phyloP scores from a whole-genome alignment of 208 protist species.

The Leishmania guyanensis region DNA sequence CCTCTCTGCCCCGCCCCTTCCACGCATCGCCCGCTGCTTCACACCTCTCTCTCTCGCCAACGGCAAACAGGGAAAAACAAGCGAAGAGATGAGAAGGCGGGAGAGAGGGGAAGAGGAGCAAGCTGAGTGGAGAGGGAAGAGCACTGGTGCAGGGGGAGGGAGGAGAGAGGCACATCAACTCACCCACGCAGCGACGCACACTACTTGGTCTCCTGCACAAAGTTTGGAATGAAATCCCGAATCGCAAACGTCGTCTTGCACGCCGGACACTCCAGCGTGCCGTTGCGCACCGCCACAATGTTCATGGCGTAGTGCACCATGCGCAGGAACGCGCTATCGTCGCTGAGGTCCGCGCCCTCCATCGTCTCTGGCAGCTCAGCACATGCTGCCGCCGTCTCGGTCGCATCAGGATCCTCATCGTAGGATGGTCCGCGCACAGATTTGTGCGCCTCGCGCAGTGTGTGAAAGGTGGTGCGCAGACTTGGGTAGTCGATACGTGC shows the following conservation, averaged over 20 bases:
- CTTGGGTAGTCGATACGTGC: conserved; percentile 79
- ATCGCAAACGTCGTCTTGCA: conserved; percentile 73
- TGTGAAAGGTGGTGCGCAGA: conserved; percentile 57
- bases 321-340: conserved; percentile 56
- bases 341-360: conserved; percentile 60
- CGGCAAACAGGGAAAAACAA: not conserved
- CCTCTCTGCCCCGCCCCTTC: not conserved
- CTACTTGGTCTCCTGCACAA: conserved; percentile 58
- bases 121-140: too few relatives aligned
- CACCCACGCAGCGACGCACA: not conserved
- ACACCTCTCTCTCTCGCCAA: not conserved
- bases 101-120: not conserved
- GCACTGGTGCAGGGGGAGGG: not conserved
- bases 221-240: conserved; percentile 88
- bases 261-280: conserved; percentile 60
- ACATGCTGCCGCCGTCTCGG: conserved; percentile 1
- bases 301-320: conserved; percentile 73
- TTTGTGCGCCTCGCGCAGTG: conserved; percentile 39
- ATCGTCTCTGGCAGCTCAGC: conserved; percentile 48
- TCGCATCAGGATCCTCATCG: not conserved
- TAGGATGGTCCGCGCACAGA: conserved; percentile 15
- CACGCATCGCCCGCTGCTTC: not conserved
- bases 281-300: conserved; percentile 71
- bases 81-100: not conserved
- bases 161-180: not conserved